A percentile compares a stretch with the other conserved stretches of the same genome.
These are phyloP conservation scores for Coemansia sp. DNA, from an alignment of 192 early-diverging fungal genomes.

Conservation along the genomic window DNA sequence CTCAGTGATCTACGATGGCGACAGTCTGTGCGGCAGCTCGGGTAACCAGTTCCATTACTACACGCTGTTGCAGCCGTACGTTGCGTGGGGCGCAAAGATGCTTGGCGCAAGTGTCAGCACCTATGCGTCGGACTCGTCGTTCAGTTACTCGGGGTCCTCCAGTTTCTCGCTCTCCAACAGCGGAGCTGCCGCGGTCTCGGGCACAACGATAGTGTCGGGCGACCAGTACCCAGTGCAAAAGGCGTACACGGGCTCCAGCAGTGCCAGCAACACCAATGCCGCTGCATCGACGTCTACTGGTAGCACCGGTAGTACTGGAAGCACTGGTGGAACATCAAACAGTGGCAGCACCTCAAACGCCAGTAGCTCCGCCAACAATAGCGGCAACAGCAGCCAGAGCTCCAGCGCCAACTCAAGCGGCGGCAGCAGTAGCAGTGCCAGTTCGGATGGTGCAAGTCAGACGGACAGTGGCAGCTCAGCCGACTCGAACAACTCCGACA, in stretches of 20 bases:
- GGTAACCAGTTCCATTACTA: conserved; percentile 42
- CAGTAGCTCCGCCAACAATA: neutral
- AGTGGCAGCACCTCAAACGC: too few relatives aligned
- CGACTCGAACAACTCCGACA: neutral
- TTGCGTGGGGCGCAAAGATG: conserved; percentile 29
- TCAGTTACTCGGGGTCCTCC: conserved; percentile 13
- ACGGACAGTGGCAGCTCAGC: neutral
- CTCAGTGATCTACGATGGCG: conserved; percentile 23
- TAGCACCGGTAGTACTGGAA: neutral
- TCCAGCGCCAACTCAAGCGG: neutral
- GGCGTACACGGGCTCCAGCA: conserved; percentile 21
- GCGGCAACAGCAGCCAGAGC: neutral
- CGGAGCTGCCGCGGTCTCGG: conserved; percentile 19
- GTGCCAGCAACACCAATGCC: conserved; percentile 18
- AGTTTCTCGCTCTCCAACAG: conserved; percentile 24
- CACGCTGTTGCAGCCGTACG: conserved; percentile 41
- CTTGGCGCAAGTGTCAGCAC: conserved; percentile 25
- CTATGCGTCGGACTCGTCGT: conserved; percentile 17
- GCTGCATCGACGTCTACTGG: neutral
- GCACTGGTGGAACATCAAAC: neutral
- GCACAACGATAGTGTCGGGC: conserved; percentile 27
- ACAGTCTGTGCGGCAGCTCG: conserved; percentile 26
- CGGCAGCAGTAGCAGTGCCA: neutral
- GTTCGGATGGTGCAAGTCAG: neutral
- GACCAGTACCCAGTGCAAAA: conserved; percentile 33